phyloP scores from a whole-genome alignment of 2,329 filamentous ascomycete species.

The Fusarium irregulare region DNA sequence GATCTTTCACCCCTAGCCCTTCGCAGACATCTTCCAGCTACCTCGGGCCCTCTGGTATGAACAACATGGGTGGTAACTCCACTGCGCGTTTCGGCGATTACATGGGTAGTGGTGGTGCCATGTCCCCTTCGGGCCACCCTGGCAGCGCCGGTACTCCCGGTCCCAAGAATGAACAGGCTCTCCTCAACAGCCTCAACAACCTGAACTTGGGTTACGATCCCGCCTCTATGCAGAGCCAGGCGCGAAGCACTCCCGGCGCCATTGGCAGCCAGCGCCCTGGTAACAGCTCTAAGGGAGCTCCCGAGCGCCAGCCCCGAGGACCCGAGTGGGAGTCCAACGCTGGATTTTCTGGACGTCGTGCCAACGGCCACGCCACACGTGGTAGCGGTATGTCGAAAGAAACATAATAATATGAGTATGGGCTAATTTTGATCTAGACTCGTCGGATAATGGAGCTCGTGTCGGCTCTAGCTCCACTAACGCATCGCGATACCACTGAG shows the following conservation, averaged over 20 bases:
- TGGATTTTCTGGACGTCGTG: conserved; percentile 66
- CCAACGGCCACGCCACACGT: conserved; percentile 71
- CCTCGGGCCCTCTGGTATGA: conserved; percentile 60
- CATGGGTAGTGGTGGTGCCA: conserved; percentile 52
- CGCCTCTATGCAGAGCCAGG: conserved; percentile 51
- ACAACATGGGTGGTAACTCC: conserved; percentile 61
- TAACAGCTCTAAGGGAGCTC: conserved; percentile 55
- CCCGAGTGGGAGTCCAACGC: conserved; percentile 69
- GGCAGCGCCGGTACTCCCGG: conserved; percentile 54
- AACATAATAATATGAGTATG: neutral
- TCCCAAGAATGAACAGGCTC: conserved; percentile 53
- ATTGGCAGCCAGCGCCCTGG: conserved; percentile 74
- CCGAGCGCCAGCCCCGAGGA: conserved; percentile 72
- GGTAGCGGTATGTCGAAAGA: conserved; percentile 65
- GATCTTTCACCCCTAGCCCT: conserved; percentile 94
- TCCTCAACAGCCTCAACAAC: conserved; percentile 62
- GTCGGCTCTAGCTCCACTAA: conserved; percentile 51
- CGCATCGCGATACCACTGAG: conserved; percentile 54
- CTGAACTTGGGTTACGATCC: conserved; percentile 66
- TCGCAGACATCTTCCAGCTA: conserved; percentile 88
- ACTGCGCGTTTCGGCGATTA: conserved; percentile 61
- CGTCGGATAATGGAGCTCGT: conserved; percentile 57
- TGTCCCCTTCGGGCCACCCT: conserved; percentile 50
- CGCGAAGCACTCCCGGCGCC: conserved; percentile 66
- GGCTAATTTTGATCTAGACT: conserved; percentile 50